Percentiles rank a stretch among this genome's conserved stretches.
Conservation (phyloP, 2,329 filamentous ascomycete genomes). For the Exophiala oligosperma region DNA sequence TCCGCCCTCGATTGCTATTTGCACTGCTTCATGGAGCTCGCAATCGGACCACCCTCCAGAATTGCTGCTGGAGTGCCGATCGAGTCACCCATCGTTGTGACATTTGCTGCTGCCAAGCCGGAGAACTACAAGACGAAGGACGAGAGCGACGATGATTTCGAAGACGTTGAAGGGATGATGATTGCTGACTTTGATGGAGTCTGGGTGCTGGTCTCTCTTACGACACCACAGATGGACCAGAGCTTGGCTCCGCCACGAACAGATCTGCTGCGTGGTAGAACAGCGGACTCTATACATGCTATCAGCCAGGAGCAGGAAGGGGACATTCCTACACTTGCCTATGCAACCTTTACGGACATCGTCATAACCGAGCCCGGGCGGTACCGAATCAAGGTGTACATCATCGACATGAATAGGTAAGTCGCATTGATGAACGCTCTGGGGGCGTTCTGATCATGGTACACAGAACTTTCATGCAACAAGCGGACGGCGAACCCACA, state of each 20-base stretch:
- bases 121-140: background rate
- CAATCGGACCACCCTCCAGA: slow-evolving; percentile 19
- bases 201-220: slow-evolving; percentile 28
- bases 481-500: slow-evolving; percentile 2
- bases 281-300: slow-evolving; percentile 27
- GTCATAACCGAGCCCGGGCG: slow-evolving; percentile 23
- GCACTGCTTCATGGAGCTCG: slow-evolving; percentile 19
- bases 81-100: slow-evolving; percentile 20
- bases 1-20: background rate
- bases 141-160: background rate
- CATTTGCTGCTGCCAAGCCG: slow-evolving; percentile 6
- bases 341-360: slow-evolving; percentile 26
- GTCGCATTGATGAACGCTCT: background rate
- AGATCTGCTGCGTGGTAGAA: slow-evolving; percentile 26
- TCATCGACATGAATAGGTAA: slow-evolving; percentile 30
- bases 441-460: background rate
- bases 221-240: slow-evolving; percentile 18
- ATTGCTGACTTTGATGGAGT: slow-evolving; percentile 19
- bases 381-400: slow-evolving; percentile 26
- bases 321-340: slow-evolving; percentile 21
- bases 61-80: slow-evolving; percentile 20
- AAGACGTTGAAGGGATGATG: background rate
- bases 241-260: slow-evolving; percentile 21
- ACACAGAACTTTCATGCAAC: slow-evolving; percentile 1
- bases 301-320: slow-evolving; percentile 12